Evolutionary conservation across 768 basidiomycete species (phyloP), one percentile per base, ranked within the genome.

Genomic region (Pisolithus tinctorius): DNA sequence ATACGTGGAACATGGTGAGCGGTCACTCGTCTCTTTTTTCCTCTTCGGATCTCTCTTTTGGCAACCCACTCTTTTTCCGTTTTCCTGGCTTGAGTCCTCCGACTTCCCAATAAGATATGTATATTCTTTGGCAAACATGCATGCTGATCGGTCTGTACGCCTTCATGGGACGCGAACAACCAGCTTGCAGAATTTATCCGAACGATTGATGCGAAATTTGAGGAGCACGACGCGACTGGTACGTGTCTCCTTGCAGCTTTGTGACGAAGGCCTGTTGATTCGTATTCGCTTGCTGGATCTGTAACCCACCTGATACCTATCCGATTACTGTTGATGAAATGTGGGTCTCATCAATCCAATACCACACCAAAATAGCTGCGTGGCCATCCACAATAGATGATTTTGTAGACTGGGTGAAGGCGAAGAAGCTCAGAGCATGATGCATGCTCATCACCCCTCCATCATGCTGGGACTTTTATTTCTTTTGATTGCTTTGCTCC

Each of bases 361-460:
- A 25, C 58, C 45, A 38, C 50, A 50, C 55, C 20, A 20, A 53
- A 38, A 38, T 60, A 89, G 90, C 79, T 44, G 86, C 91, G 2
- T 93, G 90, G 90, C 90, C 90, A 4, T 90, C 88, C 36, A 78
- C 84, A 23, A 86, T 93, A 55, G 90, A 93, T 59, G 87, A 88
- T 47, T 92, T 90, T 59, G 88, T 89, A 14, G 81, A 77, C 49
- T 84, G 75, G 60, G 85, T 81, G 38, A 81, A 75, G 62, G 66
- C 68, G 55, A 69, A 48, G 45, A 42, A 47, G 17, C 7, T 48
- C 13, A 9, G n/a, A 39, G 45, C 39, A 43, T 54, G 34, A 59
- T 38, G 10, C 13, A 17, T 6, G 44, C 23, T 14, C 23, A 4
- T 23, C 29, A 14, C 27, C 7, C 25, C 11, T n/a, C 43, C 29